Base-by-base conservation (phyloP, 2,329 filamentous ascomycete species). In the Blumeriella jaapii region DNA sequence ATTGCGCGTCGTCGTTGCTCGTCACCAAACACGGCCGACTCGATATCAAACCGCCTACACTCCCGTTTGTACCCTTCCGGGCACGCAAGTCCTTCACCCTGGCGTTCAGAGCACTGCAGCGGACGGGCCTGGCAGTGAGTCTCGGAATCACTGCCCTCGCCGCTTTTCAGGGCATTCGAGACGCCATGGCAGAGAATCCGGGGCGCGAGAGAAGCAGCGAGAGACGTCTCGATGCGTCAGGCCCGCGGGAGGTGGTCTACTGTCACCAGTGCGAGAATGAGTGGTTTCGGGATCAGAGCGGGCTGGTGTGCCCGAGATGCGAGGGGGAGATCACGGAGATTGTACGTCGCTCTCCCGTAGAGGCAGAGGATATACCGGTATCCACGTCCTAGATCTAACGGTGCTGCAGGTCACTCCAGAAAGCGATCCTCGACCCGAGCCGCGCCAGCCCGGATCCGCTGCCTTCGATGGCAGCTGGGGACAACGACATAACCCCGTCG, bases 211-310 rank as follows among this genome's bases (percentile, higher is more conserved):
- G 24, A 13, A 16, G 26, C 24, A n/a, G n/a, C n/a, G n/a, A n/a
- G n/a, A n/a, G n/a, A n/a, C 36, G 65, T 49, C 63, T 76, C 38
- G 67, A 71, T 54, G 65, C 66, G 44, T 60, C 58, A 14, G 51
- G 57, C 4, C 61, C 61, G 42, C 67, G 74, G 44, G 82, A 93
- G 54, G 73, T 89, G 45, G 78, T 95, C 36, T 93, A 71, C 58
- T 98, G 91, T 59, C 85, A 96, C 59, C 62, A 69, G 41, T 96
- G 91, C 61, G 58, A 69, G 34, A 62, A 81, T 44, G 80, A 94
- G 57, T 96, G 86, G 85, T 83, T 80, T 52, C 67, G 74, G 40
- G 73, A 83, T 40, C 70, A 81, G 44, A 66, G 70, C 46, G 77
- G 69, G 16, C 61, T 93, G 43, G 63, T 61, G 11, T 98, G 91